A percentile compares a stretch with the other conserved stretches of the same genome.
phyloP scores from a whole-genome alignment of 805 yeast genomes.

The Peterozyma toletana region DNA sequence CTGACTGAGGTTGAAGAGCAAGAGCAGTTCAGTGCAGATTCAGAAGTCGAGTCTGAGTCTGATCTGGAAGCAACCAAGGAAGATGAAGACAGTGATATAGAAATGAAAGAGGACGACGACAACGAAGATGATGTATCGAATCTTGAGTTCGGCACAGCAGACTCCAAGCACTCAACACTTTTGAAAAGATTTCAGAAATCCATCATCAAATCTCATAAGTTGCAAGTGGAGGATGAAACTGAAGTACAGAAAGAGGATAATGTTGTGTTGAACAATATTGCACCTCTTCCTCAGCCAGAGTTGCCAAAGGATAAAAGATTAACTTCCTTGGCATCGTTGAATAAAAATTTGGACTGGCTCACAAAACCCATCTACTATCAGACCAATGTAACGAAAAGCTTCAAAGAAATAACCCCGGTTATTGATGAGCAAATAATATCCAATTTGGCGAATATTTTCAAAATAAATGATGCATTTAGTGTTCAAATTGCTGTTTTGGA shows the following conservation, averaged over 20 bases:
- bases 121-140: constrained; percentile 12
- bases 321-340: constrained; percentile 21
- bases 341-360: constrained; percentile 54
- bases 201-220: constrained; percentile 17
- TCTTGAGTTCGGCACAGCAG: constrained; percentile 7
- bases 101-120: constrained; percentile 14
- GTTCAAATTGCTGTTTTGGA: constrained; percentile 68
- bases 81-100: constrained; percentile 5
- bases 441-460: constrained; percentile 36
- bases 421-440: constrained; percentile 33
- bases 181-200: constrained; percentile 46
- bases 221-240: constrained; percentile 10
- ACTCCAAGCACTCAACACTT: constrained; percentile 40
- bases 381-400: constrained; percentile 38
- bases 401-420: constrained; percentile 34
- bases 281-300: constrained; percentile 82
- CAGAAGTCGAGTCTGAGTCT: not conserved
- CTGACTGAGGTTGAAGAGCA: not conserved
- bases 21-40: not conserved
- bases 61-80: constrained; percentile 1
- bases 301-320: constrained; percentile 46
- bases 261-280: constrained; percentile 35
- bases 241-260: constrained; percentile 14
- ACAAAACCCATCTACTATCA: constrained; percentile 53
- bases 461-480: constrained; percentile 58